Evolutionary conservation across 768 basidiomycete genomes (phyloP).

Genomic region (Lentinula guzmanii): DNA sequence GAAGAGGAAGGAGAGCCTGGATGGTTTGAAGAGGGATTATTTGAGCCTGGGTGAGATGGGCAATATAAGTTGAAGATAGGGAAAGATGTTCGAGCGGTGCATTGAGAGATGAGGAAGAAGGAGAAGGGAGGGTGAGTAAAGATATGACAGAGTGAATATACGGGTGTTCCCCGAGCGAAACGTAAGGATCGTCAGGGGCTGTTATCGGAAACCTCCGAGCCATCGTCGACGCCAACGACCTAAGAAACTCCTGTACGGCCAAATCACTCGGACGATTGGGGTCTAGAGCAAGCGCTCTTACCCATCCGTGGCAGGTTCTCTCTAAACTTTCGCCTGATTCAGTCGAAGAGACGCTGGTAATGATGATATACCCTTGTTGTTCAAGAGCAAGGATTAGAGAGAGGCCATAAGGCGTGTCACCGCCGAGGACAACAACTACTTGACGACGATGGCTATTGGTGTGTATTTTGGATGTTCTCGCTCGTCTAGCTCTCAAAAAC

Average conservation of each 20-base stretch:
- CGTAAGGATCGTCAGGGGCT: constrained; percentile 75
- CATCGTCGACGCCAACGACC: constrained; percentile 74
- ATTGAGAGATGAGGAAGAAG: constrained; percentile 26
- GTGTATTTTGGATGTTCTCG: too few relatives aligned
- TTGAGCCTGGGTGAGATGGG: constrained; percentile 70
- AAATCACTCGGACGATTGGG: constrained; percentile 5
- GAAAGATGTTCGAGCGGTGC: constrained; percentile 71
- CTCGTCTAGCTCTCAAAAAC: constrained; percentile 30
- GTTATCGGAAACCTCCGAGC: constrained; percentile 80
- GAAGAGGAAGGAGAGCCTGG: constrained; percentile 69
- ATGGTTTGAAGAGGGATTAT: constrained; percentile 72
- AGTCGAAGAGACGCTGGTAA: constrained; percentile 68
- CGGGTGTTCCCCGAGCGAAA: constrained; percentile 55
- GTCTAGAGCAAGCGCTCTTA: background rate
- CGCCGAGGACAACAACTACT: constrained; percentile 64
- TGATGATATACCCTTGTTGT: constrained; percentile 75
- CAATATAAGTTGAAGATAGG: constrained; percentile 55
- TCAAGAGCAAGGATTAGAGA: constrained; percentile 72
- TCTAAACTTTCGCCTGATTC: constrained; percentile 65
- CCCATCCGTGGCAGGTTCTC: constrained; percentile 48
- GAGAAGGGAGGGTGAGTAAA: constrained; percentile 51
- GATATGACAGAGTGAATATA: constrained; percentile 78
- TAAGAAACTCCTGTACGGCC: constrained; percentile 79
- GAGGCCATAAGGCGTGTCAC: constrained; percentile 66
- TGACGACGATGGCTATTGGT: background rate